Base-by-base conservation (phyloP, 2,329 filamentous ascomycete species). In the Epichloe sibirici region DNA sequence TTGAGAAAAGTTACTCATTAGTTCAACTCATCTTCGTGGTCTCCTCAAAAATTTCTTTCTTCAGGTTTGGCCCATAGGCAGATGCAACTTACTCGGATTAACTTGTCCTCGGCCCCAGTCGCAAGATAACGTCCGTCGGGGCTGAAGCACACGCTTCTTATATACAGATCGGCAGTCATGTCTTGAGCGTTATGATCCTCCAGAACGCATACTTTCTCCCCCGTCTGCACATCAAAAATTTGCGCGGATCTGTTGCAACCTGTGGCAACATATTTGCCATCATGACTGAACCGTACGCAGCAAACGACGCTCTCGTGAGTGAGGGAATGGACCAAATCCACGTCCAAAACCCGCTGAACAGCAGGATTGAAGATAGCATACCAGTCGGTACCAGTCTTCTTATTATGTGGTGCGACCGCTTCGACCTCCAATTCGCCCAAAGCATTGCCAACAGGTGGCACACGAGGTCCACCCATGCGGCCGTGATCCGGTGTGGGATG, bases 181-280 rank as follows among this genome's bases (percentile, higher is more conserved):
- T 94, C 89, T 9, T 63, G 59, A 45, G 90, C 88, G 45, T 78
- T 85, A 61, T 91, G 86, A 62, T 98, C 93, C 68, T 95, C 89
- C 37, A 97, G 75, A 54, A 93, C 85, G 59, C 88, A 93, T 51
- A 97, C 83, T 67, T 91, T 93, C 60, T 88, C 82, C 52, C 93
- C 93, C 15, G 82, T 86, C 62, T 82, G 78, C 43, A 97, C 91
- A 59, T 98, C 93, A 68, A 93, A 98, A 62, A 98, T 98, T 70
- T 97, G 91, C n/a, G 93, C 93, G n/a, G 90, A 95, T 57, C 90
- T 79, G 70, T 98, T 98, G 76, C 93, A 97, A 44, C 93, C 93
- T 5, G 93, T 98, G 7, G 93, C 93, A 52, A 98, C 87, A 61
- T 88, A 96, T 65, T 95, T 90, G 60, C 93, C 93, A 64, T 98